A percentile compares a stretch with the other conserved stretches of the same genome.
Conservation (phyloP, 2,329 filamentous ascomycete genomes). For the Aspergillus sp. region DNA sequence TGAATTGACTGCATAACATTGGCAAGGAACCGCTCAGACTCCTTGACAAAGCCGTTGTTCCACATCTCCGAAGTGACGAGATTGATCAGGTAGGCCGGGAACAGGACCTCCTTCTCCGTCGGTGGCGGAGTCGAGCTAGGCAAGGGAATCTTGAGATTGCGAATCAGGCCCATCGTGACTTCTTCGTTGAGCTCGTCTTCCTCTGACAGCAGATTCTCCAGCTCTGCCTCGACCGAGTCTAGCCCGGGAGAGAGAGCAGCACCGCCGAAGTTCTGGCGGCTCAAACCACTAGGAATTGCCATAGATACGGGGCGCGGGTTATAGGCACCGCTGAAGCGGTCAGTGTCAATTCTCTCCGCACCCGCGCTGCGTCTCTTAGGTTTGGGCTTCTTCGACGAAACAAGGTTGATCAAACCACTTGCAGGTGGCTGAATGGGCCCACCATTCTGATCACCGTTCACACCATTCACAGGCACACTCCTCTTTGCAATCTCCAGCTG, state of each 20-base stretch:
- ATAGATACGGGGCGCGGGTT: slow-evolving; percentile 95
- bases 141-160: slow-evolving; percentile 91
- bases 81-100: slow-evolving; percentile 98
- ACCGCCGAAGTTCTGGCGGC: slow-evolving; percentile 69
- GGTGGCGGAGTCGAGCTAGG: slow-evolving; percentile 83
- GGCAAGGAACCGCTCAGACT: slow-evolving; percentile 96
- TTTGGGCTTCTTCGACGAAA: slow-evolving; percentile 96
- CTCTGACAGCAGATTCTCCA: slow-evolving; percentile 89
- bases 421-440: slow-evolving; percentile 52
- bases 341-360: slow-evolving; percentile 76
- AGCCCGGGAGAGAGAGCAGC: slow-evolving; percentile 75
- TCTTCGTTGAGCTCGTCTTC: slow-evolving; percentile 96
- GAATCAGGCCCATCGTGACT: slow-evolving; percentile 92
- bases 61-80: slow-evolving; percentile 99
- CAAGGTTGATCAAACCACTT: slow-evolving; percentile 89
- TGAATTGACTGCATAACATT: slow-evolving; percentile 99
- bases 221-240: slow-evolving; percentile 91
- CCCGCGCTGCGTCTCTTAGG: slow-evolving; percentile 75
- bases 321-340: slow-evolving; percentile 88
- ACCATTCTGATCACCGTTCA: slow-evolving; percentile 64
- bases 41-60: slow-evolving; percentile 99
- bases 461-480: slow-evolving; percentile 66
- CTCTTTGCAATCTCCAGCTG: slow-evolving; percentile 85
- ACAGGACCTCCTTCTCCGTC: slow-evolving; percentile 96
- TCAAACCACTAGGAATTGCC: slow-evolving; percentile 63